These are phyloP conservation scores for Saccharomycopsis schoenii DNA, from an alignment of 805 yeast genomes.

Conservation along the genomic window DNA sequence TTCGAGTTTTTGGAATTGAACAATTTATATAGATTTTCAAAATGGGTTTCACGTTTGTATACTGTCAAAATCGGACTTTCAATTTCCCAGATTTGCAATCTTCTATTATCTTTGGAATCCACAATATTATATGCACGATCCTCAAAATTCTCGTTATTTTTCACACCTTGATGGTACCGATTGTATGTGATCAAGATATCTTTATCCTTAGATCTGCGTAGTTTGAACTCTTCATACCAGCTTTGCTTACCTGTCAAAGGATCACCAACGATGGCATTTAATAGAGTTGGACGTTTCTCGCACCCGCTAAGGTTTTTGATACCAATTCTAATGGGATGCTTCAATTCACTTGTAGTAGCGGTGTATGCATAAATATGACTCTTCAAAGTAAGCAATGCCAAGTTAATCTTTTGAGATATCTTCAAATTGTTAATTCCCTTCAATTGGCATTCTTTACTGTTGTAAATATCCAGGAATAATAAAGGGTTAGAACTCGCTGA, in stretches of 20 bases:
- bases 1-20: constrained; percentile 1
- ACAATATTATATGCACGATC: constrained; percentile 3
- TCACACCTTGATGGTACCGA: background rate
- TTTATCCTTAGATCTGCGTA: constrained; percentile 1
- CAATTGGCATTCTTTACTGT: background rate
- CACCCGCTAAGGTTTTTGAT: constrained; percentile 1
- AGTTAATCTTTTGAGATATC: background rate
- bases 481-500: background rate
- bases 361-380: background rate
- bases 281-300: background rate
- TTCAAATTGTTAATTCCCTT: background rate
- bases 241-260: constrained; percentile 17
- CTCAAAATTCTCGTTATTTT: background rate
- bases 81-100: constrained; percentile 15
- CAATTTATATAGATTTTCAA: constrained; percentile 8
- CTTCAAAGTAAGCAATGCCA: constrained; percentile 1
- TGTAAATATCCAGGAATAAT: background rate
- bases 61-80: constrained; percentile 10
- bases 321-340: constrained; percentile 15
- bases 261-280: constrained; percentile 13
- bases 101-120: constrained; percentile 6
- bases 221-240: constrained; percentile 12
- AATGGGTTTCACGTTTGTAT: constrained; percentile 4
- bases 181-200: constrained; percentile 5
- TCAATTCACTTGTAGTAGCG: background rate